Percentiles rank a stretch among this genome's conserved stretches.
Conservation (phyloP, 139 green algal species). For the Chlorella sp. region DNA sequence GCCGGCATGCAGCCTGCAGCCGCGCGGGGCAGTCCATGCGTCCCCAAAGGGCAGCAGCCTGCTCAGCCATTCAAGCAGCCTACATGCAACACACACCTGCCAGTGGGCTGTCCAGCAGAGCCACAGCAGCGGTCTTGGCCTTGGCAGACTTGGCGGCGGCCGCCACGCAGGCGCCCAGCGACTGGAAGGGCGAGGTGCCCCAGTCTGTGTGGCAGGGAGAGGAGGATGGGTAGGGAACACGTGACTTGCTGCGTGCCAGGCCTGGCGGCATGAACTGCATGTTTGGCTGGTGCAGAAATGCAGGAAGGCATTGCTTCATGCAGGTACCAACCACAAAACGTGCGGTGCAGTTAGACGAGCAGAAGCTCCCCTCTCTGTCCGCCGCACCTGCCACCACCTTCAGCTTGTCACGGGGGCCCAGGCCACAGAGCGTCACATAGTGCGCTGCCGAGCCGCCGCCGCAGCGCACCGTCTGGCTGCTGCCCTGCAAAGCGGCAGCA, state of each 20-base stretch:
- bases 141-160: slow-evolving; percentile 69
- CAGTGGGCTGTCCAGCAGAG: slow-evolving; percentile 38
- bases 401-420: slow-evolving; percentile 71
- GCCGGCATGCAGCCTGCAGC: background rate
- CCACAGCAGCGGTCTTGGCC: slow-evolving; percentile 52
- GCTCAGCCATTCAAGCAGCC: no score
- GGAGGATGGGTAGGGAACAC: no score
- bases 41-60: no score
- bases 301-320: no score
- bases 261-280: background rate
- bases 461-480: slow-evolving; percentile 29
- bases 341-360: no score
- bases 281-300: no score
- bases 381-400: background rate
- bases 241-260: no score
- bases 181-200: slow-evolving; percentile 67
- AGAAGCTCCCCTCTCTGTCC: no score
- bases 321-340: no score
- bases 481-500: slow-evolving; percentile 41
- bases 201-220: slow-evolving; percentile 46
- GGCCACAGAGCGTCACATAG: slow-evolving; percentile 73
- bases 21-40: no score
- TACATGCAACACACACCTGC: slow-evolving; percentile 36
- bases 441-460: slow-evolving; percentile 25
- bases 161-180: slow-evolving; percentile 61